Evolutionary conservation across 2,329 filamentous ascomycete species (phyloP), one percentile per base, ranked within the genome.

Genomic region (Sordariomycetes sp.): DNA sequence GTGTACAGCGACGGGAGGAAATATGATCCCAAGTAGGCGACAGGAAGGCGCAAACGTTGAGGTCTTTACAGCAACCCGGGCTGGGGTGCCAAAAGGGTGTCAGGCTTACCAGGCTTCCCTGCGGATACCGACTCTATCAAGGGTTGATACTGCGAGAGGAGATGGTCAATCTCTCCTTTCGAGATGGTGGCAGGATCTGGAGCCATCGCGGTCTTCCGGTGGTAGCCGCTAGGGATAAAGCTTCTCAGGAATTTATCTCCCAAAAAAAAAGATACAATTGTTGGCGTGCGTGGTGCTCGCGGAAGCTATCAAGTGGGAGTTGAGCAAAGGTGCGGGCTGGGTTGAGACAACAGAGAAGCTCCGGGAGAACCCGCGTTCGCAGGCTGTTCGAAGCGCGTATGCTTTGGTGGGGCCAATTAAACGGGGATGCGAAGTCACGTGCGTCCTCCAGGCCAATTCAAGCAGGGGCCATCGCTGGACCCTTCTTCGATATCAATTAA

Each of bases 121-220:
- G 65, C 65, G 1, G 79, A 81, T 22, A 79, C 71, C 3, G 68
- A 66, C 48, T 74, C 65, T 43, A 80, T 67, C 12, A 78, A 61
- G 40, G 66, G 53, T n/a, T 68, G 64, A 58, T 79, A 79, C 34
- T 64, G 65, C n/a, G 59, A 60, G 35, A 79, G 64, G 1, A 72
- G 59, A 32, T 64, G 58, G 1, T 66, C 61, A 58, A 79, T 79
- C 40, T 71, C 66, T 1, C 64, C 60, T 6, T 62, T 64, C 11
- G 64, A 65, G 53, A 74, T 69, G 6, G 32, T 54, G 16, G 57
- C 61, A 8, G 60, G 37, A 11, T 58, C 34, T 46, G 50, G 46
- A 34, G 48, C 46, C 28, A 32, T 32, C 25, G 22, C 12, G 18
- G 24, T 14, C 25, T 34, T 5, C 4, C 51, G n/a, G 22, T 50